Base-by-base conservation (phyloP, 2,329 filamentous ascomycete species). In the Trichoderma koningiopsis region DNA sequence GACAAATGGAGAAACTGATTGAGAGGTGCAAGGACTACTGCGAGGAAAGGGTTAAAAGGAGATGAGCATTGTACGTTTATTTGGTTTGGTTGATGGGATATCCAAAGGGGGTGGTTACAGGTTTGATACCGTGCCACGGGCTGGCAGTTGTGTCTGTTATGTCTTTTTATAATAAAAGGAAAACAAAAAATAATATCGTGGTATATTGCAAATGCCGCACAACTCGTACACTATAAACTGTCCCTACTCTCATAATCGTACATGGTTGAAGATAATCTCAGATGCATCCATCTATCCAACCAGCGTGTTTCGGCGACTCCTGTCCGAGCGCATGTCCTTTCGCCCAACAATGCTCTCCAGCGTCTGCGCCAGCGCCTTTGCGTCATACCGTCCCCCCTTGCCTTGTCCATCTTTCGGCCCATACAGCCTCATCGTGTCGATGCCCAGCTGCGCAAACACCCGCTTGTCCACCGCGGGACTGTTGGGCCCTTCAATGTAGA, bases 361-460 rank as follows among this genome's bases (percentile, higher is more conserved):
- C 1, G 92, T 91, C 77, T 93, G 91, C 4, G 85, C 84, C 71
- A 97, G 79, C 0, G 89, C 94, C 65, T 86, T 89, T 67, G 89
- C 86, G 79, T 97, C 94, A 79, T 97, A 97, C 69, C 87, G 84
- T 8, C 84, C 85, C 56, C 85, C 85, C 31, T 75, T 78, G 0
- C 78, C 78, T 0, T 71, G 52, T 33, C 78, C 78, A 10, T 80
- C 82, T 59, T 83, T 88, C 43, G 90, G 86, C 2, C 93, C 94
- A 77, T 96, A 95, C 0, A 97, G 83, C 68, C 89, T 85, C 16
- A 96, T 86, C 19, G 89, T 89, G 74, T 94, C 91, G 52, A 98
- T 92, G 0, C 94, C 94, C 72, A 94, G 78, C 22, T 81, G 79
- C 3, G 81, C 81, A 55, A 97, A 82, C 67, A 85, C 85, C 6